phyloP scores from a whole-genome alignment of 2,329 filamentous ascomycete genomes.

The Colletotrichum shisoi region DNA sequence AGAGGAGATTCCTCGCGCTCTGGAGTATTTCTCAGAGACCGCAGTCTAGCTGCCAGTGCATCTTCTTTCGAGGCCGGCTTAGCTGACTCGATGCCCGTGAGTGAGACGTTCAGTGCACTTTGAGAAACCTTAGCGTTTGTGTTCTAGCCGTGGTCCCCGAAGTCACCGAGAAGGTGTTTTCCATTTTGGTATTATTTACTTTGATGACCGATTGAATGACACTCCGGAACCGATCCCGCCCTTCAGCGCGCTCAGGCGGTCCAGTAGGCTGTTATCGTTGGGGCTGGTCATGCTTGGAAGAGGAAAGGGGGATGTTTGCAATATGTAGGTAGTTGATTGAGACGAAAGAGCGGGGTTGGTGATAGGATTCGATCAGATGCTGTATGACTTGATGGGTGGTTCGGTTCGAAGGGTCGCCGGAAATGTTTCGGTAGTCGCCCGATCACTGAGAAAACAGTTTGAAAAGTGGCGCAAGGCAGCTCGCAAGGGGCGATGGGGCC shows the following conservation, averaged over 20 bases:
- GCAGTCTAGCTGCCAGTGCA: constrained; percentile 60
- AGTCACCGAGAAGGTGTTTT: constrained; percentile 13
- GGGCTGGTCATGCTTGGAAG: constrained; percentile 15
- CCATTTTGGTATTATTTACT: constrained; percentile 48
- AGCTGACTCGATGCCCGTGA: constrained; percentile 54
- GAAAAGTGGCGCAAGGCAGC: constrained; percentile 25
- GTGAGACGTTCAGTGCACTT: constrained; percentile 43
- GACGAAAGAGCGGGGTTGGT: not conserved
- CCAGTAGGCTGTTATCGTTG: constrained; percentile 58
- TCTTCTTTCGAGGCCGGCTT: constrained; percentile 59
- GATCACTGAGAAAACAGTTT: not conserved
- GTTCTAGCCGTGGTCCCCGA: not conserved
- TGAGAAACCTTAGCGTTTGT: constrained; percentile 26
- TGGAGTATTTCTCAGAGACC: constrained; percentile 56
- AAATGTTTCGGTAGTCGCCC: not conserved
- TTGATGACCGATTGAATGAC: constrained; percentile 46
- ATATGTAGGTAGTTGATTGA: not conserved
- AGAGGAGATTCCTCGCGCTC: constrained; percentile 42
- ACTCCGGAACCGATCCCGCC: constrained; percentile 46
- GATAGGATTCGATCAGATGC: constrained; percentile 1
- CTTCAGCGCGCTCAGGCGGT: constrained; percentile 63
- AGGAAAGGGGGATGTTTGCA: not conserved
- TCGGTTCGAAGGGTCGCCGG: not conserved
- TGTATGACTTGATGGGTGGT: constrained; percentile 4
- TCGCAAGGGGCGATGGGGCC: constrained; percentile 13